Percentiles rank a stretch among this genome's conserved stretches.
Evolutionary conservation across 371 early-diverging fungal species (phyloP).

Genomic region (Mucor plumbeus): DNA sequence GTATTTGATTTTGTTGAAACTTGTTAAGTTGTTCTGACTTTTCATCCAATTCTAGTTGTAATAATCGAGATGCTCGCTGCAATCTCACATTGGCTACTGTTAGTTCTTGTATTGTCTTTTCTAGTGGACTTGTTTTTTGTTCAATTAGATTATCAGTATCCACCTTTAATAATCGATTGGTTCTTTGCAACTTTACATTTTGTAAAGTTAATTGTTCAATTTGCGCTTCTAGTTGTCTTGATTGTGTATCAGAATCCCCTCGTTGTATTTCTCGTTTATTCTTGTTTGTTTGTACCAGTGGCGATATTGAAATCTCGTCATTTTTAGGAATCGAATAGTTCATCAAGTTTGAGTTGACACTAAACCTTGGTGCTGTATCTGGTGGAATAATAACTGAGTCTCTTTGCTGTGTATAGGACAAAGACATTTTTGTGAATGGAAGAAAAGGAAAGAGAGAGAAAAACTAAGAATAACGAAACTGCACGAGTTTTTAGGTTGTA

Average conservation of each 20-base stretch:
- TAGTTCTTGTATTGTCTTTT: constrained; percentile 45
- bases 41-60: constrained; percentile 51
- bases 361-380: constrained; percentile 38
- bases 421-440: constrained; percentile 3
- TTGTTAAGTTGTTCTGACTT: constrained; percentile 30
- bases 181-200: constrained; percentile 54
- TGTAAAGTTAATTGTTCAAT: constrained; percentile 54
- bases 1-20: constrained; percentile 42
- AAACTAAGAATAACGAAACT: constrained; percentile 10
- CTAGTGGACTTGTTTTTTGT: constrained; percentile 52
- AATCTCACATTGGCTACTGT: constrained; percentile 50
- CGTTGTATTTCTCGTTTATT: constrained; percentile 43
- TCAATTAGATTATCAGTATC: constrained; percentile 57
- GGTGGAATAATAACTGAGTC: constrained; percentile 16
- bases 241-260: constrained; percentile 48
- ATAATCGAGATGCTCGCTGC: constrained; percentile 46
- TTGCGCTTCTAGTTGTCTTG: constrained; percentile 49
- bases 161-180: constrained; percentile 54
- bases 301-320: neutral
- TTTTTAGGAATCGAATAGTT: constrained; percentile 58
- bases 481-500: constrained; percentile 29
- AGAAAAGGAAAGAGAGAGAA: constrained; percentile 9
- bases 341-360: constrained; percentile 57
- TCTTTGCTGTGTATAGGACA: constrained; percentile 12
- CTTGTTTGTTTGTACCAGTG: neutral